Evolutionary conservation across 2,329 filamentous ascomycete genomes (phyloP).

Genomic region (Rasamsonia emersonii): DNA sequence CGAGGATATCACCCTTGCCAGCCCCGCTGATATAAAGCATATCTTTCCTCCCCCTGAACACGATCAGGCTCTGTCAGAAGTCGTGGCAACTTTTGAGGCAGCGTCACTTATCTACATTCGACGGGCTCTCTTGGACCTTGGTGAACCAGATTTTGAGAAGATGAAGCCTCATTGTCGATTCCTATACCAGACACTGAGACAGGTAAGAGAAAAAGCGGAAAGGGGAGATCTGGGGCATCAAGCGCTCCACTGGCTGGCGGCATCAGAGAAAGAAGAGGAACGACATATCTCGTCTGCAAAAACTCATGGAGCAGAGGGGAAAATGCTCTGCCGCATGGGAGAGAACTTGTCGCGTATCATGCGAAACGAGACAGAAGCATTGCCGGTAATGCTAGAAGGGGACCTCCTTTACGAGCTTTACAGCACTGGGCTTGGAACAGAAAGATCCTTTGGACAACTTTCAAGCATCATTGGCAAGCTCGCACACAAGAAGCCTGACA

Average conservation of each 20-base stretch:
- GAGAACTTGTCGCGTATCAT: constrained; percentile 7
- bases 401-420: not conserved
- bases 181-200: not conserved
- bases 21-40: not conserved
- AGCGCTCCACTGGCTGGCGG: too few relatives aligned
- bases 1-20: not conserved
- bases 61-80: not conserved
- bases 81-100: not conserved
- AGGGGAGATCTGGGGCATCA: not conserved
- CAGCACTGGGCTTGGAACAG: not conserved
- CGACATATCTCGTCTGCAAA: not conserved
- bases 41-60: too few relatives aligned
- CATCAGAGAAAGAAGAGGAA: too few relatives aligned
- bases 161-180: not conserved
- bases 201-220: not conserved
- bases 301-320: constrained; percentile 3
- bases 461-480: not conserved
- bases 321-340: constrained; percentile 9
- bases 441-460: too few relatives aligned
- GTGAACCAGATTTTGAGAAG: not conserved
- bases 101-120: too few relatives aligned
- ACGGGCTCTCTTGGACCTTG: not conserved
- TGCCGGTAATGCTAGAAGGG: not conserved
- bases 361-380: constrained; percentile 1
- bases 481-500: too few relatives aligned